Evolutionary conservation across 2,329 filamentous ascomycete species (phyloP).

Genomic region (Tolypocladium guangdongense): DNA sequence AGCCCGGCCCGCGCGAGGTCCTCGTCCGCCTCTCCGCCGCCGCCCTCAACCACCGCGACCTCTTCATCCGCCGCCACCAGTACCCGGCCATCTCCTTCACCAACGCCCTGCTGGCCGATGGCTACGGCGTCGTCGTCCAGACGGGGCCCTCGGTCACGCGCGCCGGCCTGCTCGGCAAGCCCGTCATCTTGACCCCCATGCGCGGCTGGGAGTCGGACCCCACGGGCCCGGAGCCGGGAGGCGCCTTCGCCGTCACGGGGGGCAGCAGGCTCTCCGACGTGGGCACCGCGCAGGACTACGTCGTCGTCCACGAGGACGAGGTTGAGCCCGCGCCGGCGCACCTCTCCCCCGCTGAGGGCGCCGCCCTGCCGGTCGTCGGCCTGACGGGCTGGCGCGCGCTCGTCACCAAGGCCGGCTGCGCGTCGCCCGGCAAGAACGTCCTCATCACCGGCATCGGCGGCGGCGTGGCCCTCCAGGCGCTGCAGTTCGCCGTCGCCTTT

Average conservation of each 20-base stretch:
- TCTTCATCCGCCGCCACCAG: conserved; percentile 85
- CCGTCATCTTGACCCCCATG: conserved; percentile 69
- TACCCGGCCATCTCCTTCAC: conserved; percentile 80
- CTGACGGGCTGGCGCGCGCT: conserved; percentile 83
- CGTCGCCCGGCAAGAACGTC: conserved; percentile 57
- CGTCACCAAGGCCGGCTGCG: conserved; percentile 63
- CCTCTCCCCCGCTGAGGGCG: conserved; percentile 62
- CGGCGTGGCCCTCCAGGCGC: conserved; percentile 72
- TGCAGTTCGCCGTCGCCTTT: conserved; percentile 67
- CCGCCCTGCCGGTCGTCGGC: conserved; percentile 74
- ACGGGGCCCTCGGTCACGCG: conserved; percentile 39
- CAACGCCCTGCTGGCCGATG: conserved; percentile 72
- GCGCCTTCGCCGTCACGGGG: conserved; percentile 54
- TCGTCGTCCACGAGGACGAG: conserved; percentile 58
- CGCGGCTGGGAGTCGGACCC: conserved; percentile 64
- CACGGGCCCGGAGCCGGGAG: conserved; percentile 59
- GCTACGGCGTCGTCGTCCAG: conserved; percentile 60
- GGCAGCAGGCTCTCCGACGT: conserved; percentile 48
- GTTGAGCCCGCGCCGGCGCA: conserved; percentile 68
- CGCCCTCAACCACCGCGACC: conserved; percentile 87
- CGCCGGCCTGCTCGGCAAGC: conserved; percentile 41
- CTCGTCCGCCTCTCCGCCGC: conserved; percentile 67
- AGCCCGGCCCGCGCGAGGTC: conserved; percentile 55
- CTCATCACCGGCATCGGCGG: conserved; percentile 88
- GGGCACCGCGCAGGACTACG: conserved; percentile 66